A percentile compares a stretch with the other conserved stretches of the same genome.
Evolutionary conservation across 164 flowering plant species (phyloP).

Genomic region (Cinnamomum micranthum): DNA sequence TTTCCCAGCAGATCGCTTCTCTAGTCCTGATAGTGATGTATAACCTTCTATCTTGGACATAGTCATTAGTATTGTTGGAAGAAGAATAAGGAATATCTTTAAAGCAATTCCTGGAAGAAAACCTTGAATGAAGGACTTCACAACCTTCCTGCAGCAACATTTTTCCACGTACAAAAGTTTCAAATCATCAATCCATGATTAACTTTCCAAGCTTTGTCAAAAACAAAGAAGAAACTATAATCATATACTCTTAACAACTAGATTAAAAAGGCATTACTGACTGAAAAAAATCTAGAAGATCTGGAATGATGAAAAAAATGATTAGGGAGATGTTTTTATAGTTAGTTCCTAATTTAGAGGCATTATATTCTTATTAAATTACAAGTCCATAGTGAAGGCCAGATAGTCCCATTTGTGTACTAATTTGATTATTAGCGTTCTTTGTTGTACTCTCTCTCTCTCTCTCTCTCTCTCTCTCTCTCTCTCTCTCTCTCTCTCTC

Average conservation of each 20-base stretch:
- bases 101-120: slow-evolving; percentile 86
- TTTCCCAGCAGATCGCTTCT: slow-evolving; percentile 74
- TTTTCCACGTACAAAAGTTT: slow-evolving; percentile 1
- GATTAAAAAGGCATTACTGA: not conserved
- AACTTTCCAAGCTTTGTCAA: not conserved
- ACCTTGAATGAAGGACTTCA: slow-evolving; percentile 84
- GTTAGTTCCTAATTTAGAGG: too few species aligned
- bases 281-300: slow-evolving; percentile 31
- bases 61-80: slow-evolving; percentile 72
- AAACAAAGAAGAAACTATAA: not conserved
- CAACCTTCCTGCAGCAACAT: slow-evolving; percentile 37
- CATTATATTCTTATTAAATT: too few species aligned
- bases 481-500: too few species aligned
- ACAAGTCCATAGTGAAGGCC: too few species aligned
- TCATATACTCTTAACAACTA: not conserved
- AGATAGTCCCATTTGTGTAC: too few species aligned
- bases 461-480: too few species aligned
- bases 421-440: too few species aligned
- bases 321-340: too few species aligned
- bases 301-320: too few species aligned
- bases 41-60: slow-evolving; percentile 90
- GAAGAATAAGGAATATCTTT: slow-evolving; percentile 76
- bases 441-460: too few species aligned
- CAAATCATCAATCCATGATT: not conserved
- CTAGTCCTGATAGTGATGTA: slow-evolving; percentile 62